Base-by-base conservation (phyloP, 2,329 filamentous ascomycete species). In the Fusarium sp. region DNA sequence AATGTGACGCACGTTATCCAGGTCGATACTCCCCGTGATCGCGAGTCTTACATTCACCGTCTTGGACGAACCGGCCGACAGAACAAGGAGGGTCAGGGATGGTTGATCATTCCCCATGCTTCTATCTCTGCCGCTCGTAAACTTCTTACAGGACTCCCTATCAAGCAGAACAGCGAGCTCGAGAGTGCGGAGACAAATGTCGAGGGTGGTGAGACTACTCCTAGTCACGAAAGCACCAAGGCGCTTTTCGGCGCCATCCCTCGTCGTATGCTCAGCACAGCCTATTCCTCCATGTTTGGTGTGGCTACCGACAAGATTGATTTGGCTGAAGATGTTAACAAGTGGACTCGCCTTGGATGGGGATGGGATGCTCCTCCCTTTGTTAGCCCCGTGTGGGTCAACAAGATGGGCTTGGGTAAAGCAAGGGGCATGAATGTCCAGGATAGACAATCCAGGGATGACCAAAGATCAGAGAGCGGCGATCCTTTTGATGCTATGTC, bases 1-100 rank as follows among this genome's bases (percentile, higher is more conserved):
- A 84, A 89, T 54, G 92, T 95, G 22, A 92, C 90, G n/a, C 91
- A 94, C 74, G 92, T 94, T 65, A 90, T 95, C 61, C 92, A 95
- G 74, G 76, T 93, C 17, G 90, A 92, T 66, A 74, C 87, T 6
- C 90, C 92, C 3, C 81, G 84, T 6, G 86, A 88, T 65, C 85
- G 89, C 28, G 91, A 93, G 76, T 88, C 90, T 38, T 94, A 94
- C 75, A 91, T 95, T 62, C 92, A 94, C 79, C 89, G 92, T 61
- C 83, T 94, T 42, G 92, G 92, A 53, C 91, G 92, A 66, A 95
- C 92, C 10, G 92, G 86, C 58, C 90, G 93, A 74, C 92, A 92
- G 28, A 88, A 90, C 65, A 92, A 92, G 78, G 84, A 88, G 71
- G 92, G 92, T 44, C 84, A 92, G 74, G 92, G 90, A 58, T 93